Percentiles rank a stretch among this genome's conserved stretches.
phyloP scores from a whole-genome alignment of 148 eudicot species.

The Selenicereus undatus region DNA sequence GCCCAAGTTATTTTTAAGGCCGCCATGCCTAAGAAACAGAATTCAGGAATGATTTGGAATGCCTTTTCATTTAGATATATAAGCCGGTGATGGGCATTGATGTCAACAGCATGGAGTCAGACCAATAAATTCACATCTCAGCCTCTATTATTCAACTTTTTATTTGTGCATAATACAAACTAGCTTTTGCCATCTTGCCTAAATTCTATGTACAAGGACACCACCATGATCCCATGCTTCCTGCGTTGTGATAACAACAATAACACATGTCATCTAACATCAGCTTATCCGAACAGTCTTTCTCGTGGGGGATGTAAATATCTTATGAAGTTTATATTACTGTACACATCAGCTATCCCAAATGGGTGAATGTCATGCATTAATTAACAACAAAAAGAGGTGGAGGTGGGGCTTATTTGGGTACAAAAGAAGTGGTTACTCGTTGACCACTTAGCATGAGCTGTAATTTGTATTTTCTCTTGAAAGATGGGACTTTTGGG shows the following conservation, averaged over 20 bases:
- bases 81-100: conserved; percentile 3
- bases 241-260: conserved; percentile 6
- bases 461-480: not conserved
- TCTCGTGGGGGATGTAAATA: no score
- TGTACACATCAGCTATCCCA: not conserved
- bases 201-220: not conserved
- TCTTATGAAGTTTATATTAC: no score
- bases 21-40: conserved; percentile 17
- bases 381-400: not conserved
- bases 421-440: not conserved
- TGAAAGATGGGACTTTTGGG: no score
- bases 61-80: not conserved
- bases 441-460: not conserved
- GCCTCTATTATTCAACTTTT: not conserved
- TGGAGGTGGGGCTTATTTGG: not conserved
- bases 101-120: conserved; percentile 9
- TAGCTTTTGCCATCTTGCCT: not conserved
- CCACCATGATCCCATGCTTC: not conserved
- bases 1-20: not conserved
- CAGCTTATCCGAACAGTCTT: no score
- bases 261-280: conserved; percentile 1
- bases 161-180: not conserved
- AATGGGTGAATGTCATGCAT: not conserved
- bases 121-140: conserved; percentile 3
- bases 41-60: not conserved